These are phyloP conservation scores for Pyrus pyrifolia DNA, from an alignment of 306 rosid genomes.

Conservation along the genomic window DNA sequence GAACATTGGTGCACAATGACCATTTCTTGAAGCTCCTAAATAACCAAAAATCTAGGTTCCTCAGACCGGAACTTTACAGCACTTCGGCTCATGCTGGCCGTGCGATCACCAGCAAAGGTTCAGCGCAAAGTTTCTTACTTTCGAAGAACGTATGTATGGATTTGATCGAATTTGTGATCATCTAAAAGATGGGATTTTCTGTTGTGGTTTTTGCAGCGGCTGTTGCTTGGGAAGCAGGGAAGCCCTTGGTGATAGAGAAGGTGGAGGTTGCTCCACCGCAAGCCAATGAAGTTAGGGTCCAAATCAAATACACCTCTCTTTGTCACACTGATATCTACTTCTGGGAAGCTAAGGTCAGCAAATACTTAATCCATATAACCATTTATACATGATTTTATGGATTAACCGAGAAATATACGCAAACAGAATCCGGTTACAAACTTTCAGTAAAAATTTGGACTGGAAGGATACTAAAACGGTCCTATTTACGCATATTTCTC, in stretches of 20 bases:
- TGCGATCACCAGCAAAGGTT: slow-evolving; percentile 26
- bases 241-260: slow-evolving; percentile 28
- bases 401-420: neutral
- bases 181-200: neutral
- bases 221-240: slow-evolving; percentile 37
- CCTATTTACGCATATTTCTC: too few relatives aligned
- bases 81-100: slow-evolving; percentile 23
- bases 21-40: neutral
- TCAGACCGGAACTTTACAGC: neutral
- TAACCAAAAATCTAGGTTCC: neutral
- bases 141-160: too few relatives aligned
- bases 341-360: slow-evolving; percentile 30
- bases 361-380: too few relatives aligned
- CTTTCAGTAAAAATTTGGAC: too few relatives aligned
- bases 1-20: neutral
- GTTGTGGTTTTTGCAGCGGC: slow-evolving; percentile 17
- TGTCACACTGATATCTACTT: slow-evolving; percentile 32
- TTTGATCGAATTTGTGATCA: too few relatives aligned
- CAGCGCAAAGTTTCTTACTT: neutral
- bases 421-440: too few relatives aligned
- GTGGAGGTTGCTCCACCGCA: slow-evolving; percentile 34
- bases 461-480: too few relatives aligned
- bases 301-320: slow-evolving; percentile 30
- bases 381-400: neutral
- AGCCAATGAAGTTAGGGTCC: slow-evolving; percentile 24